Base-by-base conservation (phyloP, 352 stramenopile genomes). In the Phytophthora crassamura region DNA sequence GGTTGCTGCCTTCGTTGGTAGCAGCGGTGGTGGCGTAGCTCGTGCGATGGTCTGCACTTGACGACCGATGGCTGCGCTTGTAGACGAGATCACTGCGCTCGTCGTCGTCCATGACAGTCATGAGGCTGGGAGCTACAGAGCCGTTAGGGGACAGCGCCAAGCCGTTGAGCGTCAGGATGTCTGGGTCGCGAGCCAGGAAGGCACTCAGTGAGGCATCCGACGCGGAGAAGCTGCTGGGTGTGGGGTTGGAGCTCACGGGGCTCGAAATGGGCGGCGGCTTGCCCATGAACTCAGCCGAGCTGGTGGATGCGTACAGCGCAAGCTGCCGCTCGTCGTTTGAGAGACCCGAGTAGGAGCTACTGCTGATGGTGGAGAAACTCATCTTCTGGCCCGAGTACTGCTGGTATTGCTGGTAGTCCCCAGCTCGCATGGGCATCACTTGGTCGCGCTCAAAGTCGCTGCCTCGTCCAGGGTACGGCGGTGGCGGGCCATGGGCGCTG, bases 281-380 rank as follows among this genome's bases (percentile, higher is more conserved):
- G n/a, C 50, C 59, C 62, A 69, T 67, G 28, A 69, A 59, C 34
- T 78, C 60, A 11, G 39, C 28, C 33, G 71, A 78, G 41, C 60
- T 72, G 10, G 45, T 69, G 5, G 56, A 60, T 9, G 70, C 69
- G 50, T 66, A 60, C 28, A 61, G 30, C 33, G 56, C 32, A 0
- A 69, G 52, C 11, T 69, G 33, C 32, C 64, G 40, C 16, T 81
- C 69, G 6, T 80, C 72, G 16, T 63, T 57, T 25, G 67, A 80
- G 18, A 73, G 67, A 58, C 64, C 67, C 25, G 79, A 85, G 58
- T 74, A 82, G 18, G 77, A 76, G 15, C 45, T 72, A 52, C 69
- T 86, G 48, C 75, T 86, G 25, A 75, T 77, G 5, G 74, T 82
- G 28, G 79, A 88, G 45, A 86, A 74, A 34, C 75, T 85, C 61